Evolutionary conservation across 345 rosid species (phyloP).

Genomic region (Citrus trifoliata): DNA sequence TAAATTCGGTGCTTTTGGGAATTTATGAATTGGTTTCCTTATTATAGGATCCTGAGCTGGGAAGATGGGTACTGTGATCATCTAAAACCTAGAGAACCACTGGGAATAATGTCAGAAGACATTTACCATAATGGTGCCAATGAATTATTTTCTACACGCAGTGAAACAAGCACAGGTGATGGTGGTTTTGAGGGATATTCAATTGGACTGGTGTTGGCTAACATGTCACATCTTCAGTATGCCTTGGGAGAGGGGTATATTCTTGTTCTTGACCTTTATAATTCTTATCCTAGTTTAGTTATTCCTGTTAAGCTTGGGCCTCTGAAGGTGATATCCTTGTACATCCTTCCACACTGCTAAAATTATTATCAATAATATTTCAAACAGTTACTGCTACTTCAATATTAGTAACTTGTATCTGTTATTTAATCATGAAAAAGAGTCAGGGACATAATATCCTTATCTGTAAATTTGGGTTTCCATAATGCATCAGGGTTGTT

Average conservation of each 20-base stretch:
- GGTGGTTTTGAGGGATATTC: slow-evolving; percentile 27
- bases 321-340: background rate
- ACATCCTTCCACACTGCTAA: background rate
- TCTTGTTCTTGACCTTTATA: slow-evolving; percentile 10
- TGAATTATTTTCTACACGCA: slow-evolving; percentile 20
- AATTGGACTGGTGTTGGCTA: slow-evolving; percentile 28
- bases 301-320: background rate
- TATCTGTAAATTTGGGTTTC: background rate
- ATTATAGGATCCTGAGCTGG: slow-evolving; percentile 49
- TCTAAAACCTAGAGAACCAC: slow-evolving; percentile 29
- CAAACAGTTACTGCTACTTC: background rate
- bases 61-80: slow-evolving; percentile 51
- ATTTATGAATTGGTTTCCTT: background rate
- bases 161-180: slow-evolving; percentile 10
- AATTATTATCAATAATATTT: background rate
- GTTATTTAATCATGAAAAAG: background rate
- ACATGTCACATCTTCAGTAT: slow-evolving; percentile 40
- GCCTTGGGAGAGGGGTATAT: slow-evolving; percentile 58
- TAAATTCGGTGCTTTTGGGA: background rate
- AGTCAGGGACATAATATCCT: too few relatives aligned
- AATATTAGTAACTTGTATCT: background rate
- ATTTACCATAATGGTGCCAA: slow-evolving; percentile 9
- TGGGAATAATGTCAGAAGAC: slow-evolving; percentile 13
- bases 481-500: slow-evolving; percentile 35
- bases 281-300: background rate